Base-by-base conservation (phyloP, 306 rosid species). In the Gynostemma pentaphyllum region DNA sequence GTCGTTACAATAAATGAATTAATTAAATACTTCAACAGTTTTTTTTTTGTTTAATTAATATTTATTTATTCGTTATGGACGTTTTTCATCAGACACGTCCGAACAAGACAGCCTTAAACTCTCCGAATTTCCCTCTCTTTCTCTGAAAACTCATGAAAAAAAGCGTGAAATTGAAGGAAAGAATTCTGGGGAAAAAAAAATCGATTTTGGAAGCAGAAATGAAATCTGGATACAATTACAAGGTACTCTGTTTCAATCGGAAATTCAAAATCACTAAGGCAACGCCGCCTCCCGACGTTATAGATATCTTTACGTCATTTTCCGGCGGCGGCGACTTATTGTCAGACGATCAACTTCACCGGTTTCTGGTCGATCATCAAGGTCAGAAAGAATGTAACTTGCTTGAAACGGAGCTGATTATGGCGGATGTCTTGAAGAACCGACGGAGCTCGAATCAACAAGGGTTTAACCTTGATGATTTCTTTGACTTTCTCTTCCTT, bases 241-340 rank as follows among this genome's bases (percentile, higher is more conserved):
- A 73, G 81, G 46, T 82, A 64, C 72, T 92, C 64, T 40, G 85
- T 76, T 82, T 92, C 80, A 74, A 55, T 74, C 71, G 82, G 69
- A 86, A 84, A 79, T 92, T 78, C 81, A 92, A 84, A 76, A 49
- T 68, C 53, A 69, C 47, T 2, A 83, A 84, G 66, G 72, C 50
- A n/a, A 74, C 61, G 40, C 88, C 96, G 9, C 94, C 99, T 18
- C 29, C 51, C 2, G 97, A 87, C 72, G 84, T 90, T 59, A 71
- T 59, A 68, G 73, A 79, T 0, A 72, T 64, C 16, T 92, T 86
- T 66, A 26, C 83, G 15, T 5, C 16, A 32, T 88, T 70, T 65
- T 0, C 96, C 48, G 73, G 5, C 6, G 86, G 78, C 22, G 68
- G 29, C 0, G 62, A 75, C 3, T 24, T 2, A 48, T 70, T 92